Evolutionary conservation across 768 basidiomycete genomes (phyloP), one percentile per base, ranked within the genome.

Genomic region (Podaxis sp.): DNA sequence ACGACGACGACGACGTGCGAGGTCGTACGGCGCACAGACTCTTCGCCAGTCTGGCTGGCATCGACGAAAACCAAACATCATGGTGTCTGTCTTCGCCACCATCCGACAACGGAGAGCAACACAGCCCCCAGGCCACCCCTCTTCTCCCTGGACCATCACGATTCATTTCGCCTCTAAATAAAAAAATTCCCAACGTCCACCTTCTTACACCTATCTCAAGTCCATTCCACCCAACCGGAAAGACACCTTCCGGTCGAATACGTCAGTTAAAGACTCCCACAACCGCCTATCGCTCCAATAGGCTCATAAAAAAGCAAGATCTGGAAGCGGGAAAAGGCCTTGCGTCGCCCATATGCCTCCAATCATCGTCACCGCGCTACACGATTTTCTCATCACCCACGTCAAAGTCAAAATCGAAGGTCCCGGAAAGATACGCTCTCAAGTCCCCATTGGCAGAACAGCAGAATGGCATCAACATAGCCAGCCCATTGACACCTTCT

Each of bases 11-110:
- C 49, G 82, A 83, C 52, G 84, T 80, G n/a, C 79, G 81, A 19
- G 85, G 79, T 15, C 75, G 79, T 56, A 87, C 83, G 6, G 86
- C 87, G 0, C 82, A 87, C 65, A 63, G 70, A 3, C 68, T 90
- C 2, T 90, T 89, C 63, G 85, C 81, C 0, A 66, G 69, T 1
- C 71, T 75, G 11, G 76, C 78, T 2, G 75, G 76, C 2, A 71
- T 78, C 2, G 70, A 73, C 22, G 75, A 73, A 54, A 72, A 74
- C 55, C 72, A 75, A 60, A 71, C 74, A 57, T 63, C 64, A 24
- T 76, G 75, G 74, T 75, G 74, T 72, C 43, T 66, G 7, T 68
- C 71, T 12, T 72, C 74, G 1, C 69, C 72, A 66, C 36, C 68
- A 38, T 72, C 70, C 6, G 64, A 66, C 19, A 64, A 67, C 25